phyloP scores from a whole-genome alignment of 2,329 filamentous ascomycete species.

The Aureobasidium sp. region DNA sequence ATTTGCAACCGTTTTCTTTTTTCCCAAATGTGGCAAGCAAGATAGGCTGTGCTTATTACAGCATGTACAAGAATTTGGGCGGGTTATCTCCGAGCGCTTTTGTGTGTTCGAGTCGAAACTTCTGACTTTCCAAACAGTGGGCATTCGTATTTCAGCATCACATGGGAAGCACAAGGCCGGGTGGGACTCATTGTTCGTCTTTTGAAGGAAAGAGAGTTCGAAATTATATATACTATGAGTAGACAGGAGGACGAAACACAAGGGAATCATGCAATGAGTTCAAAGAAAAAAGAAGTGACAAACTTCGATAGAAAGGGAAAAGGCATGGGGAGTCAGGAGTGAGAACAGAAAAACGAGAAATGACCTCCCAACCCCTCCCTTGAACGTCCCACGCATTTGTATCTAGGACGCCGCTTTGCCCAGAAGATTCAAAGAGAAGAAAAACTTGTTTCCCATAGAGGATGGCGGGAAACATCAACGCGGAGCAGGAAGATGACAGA shows the following conservation, averaged over 20 bases:
- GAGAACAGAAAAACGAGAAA: slow-evolving; percentile 7
- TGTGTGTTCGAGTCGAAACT: background rate
- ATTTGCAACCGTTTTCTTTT: background rate
- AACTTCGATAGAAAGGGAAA: background rate
- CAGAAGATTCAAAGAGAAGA: background rate
- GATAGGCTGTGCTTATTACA: background rate
- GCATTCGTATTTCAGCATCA: background rate
- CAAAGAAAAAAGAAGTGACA: background rate
- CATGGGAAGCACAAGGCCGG: background rate
- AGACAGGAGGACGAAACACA: slow-evolving; percentile 5
- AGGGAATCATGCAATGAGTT: slow-evolving; percentile 7
- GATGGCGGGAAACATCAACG: background rate
- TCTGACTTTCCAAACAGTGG: background rate
- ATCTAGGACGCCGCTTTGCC: slow-evolving; percentile 11
- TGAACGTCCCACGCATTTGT: background rate
- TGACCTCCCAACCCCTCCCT: background rate
- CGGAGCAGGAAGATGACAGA: slow-evolving; percentile 1
- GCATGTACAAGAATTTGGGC: background rate
- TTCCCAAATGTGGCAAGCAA: background rate
- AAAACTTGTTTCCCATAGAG: slow-evolving; percentile 3
- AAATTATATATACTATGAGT: slow-evolving; percentile 12
- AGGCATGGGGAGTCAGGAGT: background rate
- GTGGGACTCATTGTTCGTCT: background rate
- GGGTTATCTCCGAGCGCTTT: background rate
- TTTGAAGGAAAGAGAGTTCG: background rate